Conservation (phyloP, 2,329 filamentous ascomycete genomes). For the Colletotrichum trifolii region DNA sequence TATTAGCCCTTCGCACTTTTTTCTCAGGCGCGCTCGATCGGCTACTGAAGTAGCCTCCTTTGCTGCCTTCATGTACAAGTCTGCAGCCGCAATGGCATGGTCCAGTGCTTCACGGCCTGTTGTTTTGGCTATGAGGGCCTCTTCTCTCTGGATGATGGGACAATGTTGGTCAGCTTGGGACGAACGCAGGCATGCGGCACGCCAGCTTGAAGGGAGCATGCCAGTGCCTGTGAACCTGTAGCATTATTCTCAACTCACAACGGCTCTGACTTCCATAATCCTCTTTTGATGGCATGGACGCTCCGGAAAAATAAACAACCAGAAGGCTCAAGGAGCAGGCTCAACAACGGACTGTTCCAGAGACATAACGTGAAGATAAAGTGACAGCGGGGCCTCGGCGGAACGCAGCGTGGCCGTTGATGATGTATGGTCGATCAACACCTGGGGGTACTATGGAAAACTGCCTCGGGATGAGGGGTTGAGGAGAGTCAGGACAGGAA, state of each 20-base stretch:
- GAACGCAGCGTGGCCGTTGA: neutral
- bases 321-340: neutral
- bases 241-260: conserved; percentile 17
- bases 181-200: too few species aligned
- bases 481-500: too few species aligned
- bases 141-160: conserved; percentile 47
- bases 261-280: conserved; percentile 34
- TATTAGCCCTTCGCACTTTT: conserved; percentile 77
- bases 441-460: too few species aligned
- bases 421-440: too few species aligned
- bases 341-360: conserved; percentile 10
- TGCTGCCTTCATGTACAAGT: conserved; percentile 84
- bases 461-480: too few species aligned
- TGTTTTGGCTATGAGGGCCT: conserved; percentile 49
- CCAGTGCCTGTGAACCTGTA: too few species aligned
- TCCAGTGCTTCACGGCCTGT: conserved; percentile 70
- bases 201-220: too few species aligned
- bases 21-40: conserved; percentile 74
- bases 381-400: neutral
- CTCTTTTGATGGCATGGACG: conserved; percentile 6
- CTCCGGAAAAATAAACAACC: neutral
- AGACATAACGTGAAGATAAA: conserved; percentile 10
- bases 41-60: conserved; percentile 67
- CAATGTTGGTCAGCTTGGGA: conserved; percentile 6
- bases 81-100: conserved; percentile 80